These are phyloP conservation scores for Nemania abortiva DNA, from an alignment of 2,329 filamentous ascomycete genomes.

Conservation along the genomic window DNA sequence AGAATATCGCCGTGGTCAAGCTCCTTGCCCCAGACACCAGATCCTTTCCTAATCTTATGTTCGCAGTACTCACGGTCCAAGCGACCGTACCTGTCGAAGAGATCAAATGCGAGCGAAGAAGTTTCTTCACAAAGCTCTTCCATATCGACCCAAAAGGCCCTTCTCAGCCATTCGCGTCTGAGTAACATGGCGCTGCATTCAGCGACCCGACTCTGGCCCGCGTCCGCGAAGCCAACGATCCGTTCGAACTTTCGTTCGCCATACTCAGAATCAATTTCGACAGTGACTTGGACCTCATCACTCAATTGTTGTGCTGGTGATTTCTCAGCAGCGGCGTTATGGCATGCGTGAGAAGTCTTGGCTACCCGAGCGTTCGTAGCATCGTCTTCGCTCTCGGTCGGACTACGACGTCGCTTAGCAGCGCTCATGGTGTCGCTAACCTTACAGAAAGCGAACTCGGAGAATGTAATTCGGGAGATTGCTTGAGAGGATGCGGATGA, in stretches of 20 bases:
- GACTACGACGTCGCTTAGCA: constrained; percentile 16
- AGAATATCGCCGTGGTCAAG: constrained; percentile 48
- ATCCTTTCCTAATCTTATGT: constrained; percentile 47
- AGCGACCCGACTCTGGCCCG: constrained; percentile 15
- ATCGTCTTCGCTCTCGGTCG: neutral
- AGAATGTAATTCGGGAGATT: neutral
- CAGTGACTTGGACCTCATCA: constrained; percentile 6
- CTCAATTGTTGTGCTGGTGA: constrained; percentile 8
- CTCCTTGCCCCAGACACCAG: constrained; percentile 49
- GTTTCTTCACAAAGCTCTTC: constrained; percentile 38
- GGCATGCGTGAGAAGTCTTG: constrained; percentile 7
- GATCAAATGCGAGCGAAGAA: constrained; percentile 50
- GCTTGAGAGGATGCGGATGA: constrained; percentile 6
- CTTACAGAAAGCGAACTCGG: constrained; percentile 7
- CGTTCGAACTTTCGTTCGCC: constrained; percentile 7
- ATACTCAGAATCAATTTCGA: neutral
- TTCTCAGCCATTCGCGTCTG: constrained; percentile 23
- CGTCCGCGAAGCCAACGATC: constrained; percentile 13
- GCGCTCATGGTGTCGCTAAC: constrained; percentile 14
- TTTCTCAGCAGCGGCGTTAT: constrained; percentile 5
- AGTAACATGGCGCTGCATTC: constrained; percentile 29
- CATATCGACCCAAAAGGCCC: constrained; percentile 52
- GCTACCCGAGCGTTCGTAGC: neutral
- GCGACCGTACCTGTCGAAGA: constrained; percentile 56
- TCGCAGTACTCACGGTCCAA: constrained; percentile 51